Percentiles rank a stretch among this genome's conserved stretches.
phyloP scores from a whole-genome alignment of 192 early-diverging fungal species.

The Umbelopsis sp. region DNA sequence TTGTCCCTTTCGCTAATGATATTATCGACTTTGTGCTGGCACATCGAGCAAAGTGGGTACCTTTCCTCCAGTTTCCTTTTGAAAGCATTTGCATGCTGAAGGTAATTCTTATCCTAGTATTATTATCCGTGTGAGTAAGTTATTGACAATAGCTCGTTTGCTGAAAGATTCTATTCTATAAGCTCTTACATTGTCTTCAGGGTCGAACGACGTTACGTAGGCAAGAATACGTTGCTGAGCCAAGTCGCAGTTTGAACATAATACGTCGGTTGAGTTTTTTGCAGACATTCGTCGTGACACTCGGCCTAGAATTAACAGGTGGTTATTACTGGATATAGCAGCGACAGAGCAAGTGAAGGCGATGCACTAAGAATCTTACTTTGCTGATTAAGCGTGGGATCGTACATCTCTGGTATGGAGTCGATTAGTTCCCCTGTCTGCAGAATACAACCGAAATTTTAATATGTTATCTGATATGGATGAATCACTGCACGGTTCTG shows the following conservation, averaged over 20 bases:
- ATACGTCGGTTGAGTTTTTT: not conserved
- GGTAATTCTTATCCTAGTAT: not conserved
- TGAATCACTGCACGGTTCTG: not conserved
- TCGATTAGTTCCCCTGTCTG: not conserved
- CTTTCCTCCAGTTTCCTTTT: conserved; percentile 5
- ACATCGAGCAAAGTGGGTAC: not conserved
- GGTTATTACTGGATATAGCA: not conserved
- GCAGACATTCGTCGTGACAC: not conserved
- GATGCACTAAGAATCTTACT: not conserved
- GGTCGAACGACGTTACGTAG: not conserved
- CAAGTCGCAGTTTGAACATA: conserved; percentile 9
- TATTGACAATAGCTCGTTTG: not conserved
- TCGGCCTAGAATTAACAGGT: not conserved
- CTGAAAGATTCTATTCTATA: not conserved
- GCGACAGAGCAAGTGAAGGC: not conserved
- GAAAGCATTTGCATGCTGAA: not conserved
- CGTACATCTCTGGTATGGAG: conserved; percentile 10
- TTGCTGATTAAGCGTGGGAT: not conserved
- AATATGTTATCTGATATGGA: not conserved
- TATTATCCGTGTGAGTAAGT: not conserved
- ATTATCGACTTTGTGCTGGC: not conserved
- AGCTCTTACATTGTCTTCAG: conserved; percentile 6
- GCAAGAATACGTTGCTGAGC: conserved; percentile 7
- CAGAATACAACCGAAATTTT: not conserved
- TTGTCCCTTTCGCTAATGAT: conserved; percentile 8